phyloP scores from a whole-genome alignment of 495 filamentous ascomycete species.

The Haplographium delicatum region DNA sequence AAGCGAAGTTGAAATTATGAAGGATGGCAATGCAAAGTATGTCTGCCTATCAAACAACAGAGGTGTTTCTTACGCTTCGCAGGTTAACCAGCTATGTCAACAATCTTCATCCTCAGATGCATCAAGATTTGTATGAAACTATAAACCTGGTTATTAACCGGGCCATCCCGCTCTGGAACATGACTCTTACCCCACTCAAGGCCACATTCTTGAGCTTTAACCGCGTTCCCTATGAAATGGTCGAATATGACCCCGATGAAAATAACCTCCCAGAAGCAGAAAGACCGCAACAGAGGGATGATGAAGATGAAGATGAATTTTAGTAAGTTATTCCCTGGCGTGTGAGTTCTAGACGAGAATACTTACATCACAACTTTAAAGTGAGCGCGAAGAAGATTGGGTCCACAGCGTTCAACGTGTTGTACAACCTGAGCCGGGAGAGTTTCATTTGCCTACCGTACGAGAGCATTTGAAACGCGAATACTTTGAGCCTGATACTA shows the following conservation, averaged over 20 bases:
- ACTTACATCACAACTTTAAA: no score
- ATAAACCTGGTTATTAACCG: constrained; percentile 39
- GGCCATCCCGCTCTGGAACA: constrained; percentile 37
- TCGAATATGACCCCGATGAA: no score
- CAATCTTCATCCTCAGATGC: constrained; percentile 39
- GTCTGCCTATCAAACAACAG: no score
- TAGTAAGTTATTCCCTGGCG: not conserved
- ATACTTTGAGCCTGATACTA: not conserved
- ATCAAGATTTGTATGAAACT: constrained; percentile 31
- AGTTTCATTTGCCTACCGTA: not conserved
- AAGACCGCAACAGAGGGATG: not conserved
- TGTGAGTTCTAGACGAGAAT: no score
- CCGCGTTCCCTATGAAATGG: not conserved
- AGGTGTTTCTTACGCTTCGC: no score
- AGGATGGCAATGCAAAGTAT: constrained; percentile 8
- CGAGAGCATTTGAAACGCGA: no score
- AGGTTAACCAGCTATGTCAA: constrained; percentile 41
- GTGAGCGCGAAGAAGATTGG: no score
- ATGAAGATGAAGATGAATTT: constrained; percentile 8
- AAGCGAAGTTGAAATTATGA: constrained; percentile 16
- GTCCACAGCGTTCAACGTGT: not conserved
- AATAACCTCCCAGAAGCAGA: not conserved
- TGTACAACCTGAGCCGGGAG: constrained; percentile 5
- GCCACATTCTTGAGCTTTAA: not conserved
- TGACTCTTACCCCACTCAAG: constrained; percentile 28